phyloP scores from a whole-genome alignment of 257 asterid genomes.

The Fraxinus cuspidata region DNA sequence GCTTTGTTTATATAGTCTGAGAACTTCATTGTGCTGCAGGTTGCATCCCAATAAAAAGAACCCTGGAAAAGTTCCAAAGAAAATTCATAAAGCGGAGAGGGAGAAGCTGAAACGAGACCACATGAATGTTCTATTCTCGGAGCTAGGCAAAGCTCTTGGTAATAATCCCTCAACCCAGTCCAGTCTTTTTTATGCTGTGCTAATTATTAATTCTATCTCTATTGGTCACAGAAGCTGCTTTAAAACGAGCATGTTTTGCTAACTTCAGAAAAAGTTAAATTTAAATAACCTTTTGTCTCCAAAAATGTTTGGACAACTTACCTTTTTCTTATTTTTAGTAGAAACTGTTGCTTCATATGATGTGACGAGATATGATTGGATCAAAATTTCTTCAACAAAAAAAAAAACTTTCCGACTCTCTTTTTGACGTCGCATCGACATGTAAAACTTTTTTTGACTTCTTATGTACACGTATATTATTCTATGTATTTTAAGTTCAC shows the following conservation, averaged over 20 bases:
- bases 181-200: background rate
- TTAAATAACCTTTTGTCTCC: background rate
- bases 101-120: slow-evolving; percentile 70
- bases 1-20: background rate
- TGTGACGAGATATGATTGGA: too few species aligned
- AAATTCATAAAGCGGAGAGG: slow-evolving; percentile 64
- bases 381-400: too few species aligned
- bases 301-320: background rate
- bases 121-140: slow-evolving; percentile 56
- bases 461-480: too few species aligned
- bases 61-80: slow-evolving; percentile 44
- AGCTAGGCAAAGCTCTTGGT: slow-evolving; percentile 57
- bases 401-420: too few species aligned
- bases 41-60: slow-evolving; percentile 35
- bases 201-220: background rate
- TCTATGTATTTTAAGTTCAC: too few species aligned
- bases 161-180: slow-evolving; percentile 18
- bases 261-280: background rate
- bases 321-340: background rate
- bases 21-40: slow-evolving; percentile 18
- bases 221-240: background rate
- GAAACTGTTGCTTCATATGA: background rate
- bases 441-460: too few species aligned
- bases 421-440: too few species aligned
- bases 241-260: background rate